These are phyloP conservation scores for Coemansia sp. DNA, from an alignment of 192 early-diverging fungal species.

Conservation along the genomic window DNA sequence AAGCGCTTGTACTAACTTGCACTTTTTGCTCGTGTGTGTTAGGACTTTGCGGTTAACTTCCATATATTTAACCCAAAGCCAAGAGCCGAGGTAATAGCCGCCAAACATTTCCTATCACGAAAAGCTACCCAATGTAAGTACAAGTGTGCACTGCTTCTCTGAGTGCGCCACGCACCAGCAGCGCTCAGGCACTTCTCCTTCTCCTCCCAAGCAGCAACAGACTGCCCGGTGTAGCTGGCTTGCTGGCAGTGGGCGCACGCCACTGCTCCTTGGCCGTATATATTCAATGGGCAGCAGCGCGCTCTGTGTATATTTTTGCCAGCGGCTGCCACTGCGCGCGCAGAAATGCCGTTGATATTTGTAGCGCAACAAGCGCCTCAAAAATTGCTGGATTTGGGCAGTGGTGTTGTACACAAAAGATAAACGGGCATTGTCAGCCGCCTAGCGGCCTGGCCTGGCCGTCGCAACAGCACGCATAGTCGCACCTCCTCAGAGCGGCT, in stretches of 20 bases:
- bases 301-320: neutral
- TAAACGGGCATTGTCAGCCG: neutral
- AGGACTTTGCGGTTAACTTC: neutral
- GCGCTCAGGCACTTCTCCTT: neutral
- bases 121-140: neutral
- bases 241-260: neutral
- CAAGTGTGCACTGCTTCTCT: neutral
- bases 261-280: neutral
- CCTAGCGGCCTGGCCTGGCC: neutral
- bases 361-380: neutral
- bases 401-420: neutral
- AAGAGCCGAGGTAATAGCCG: constrained; percentile 1
- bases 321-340: neutral
- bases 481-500: neutral
- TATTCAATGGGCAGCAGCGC: neutral
- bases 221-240: neutral
- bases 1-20: neutral
- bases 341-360: constrained; percentile 2
- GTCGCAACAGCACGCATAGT: neutral
- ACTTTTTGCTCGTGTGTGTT: neutral
- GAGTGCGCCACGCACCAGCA: constrained; percentile 7
- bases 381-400: constrained; percentile 8
- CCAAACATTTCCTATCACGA: neutral
- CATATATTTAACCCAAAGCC: neutral
- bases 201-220: neutral